These are phyloP conservation scores for Malania oleifera DNA, from an alignment of 164 flowering plant species.

Conservation along the genomic window DNA sequence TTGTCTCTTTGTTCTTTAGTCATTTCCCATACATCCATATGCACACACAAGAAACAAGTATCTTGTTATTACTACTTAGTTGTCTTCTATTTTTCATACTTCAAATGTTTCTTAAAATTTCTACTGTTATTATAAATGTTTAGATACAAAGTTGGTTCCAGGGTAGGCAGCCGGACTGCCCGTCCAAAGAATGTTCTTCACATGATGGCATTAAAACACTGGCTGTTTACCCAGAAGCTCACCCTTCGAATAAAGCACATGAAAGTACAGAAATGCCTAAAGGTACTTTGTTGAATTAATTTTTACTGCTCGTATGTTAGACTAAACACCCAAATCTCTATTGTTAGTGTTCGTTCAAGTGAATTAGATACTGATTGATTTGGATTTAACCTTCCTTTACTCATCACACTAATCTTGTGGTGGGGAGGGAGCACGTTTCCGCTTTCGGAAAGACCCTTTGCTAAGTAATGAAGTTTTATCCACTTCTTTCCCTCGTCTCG, in stretches of 20 bases:
- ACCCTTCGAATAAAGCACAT: slow-evolving; percentile 17
- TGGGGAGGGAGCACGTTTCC: no score
- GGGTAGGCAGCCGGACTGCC: slow-evolving; percentile 22
- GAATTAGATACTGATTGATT: neutral
- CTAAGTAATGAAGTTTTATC: no score
- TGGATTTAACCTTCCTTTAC: no score
- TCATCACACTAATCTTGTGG: no score
- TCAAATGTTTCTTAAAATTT: neutral
- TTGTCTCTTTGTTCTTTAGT: neutral
- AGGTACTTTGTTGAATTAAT: slow-evolving; percentile 25
- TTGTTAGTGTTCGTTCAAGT: slow-evolving; percentile 1
- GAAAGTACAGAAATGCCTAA: slow-evolving; percentile 20
- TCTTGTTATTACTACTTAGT: no score
- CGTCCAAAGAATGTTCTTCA: slow-evolving; percentile 18
- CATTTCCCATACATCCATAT: neutral
- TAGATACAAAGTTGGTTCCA: slow-evolving; percentile 64
- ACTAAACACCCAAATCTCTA: neutral
- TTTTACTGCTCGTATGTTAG: neutral
- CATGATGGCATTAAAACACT: slow-evolving; percentile 15
- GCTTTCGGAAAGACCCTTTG: no score
- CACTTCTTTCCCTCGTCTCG: no score
- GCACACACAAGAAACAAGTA: no score
- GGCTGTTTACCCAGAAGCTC: slow-evolving; percentile 20
- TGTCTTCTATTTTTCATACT: no score
- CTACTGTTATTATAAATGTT: slow-evolving; percentile 7